Conservation (phyloP, 2,329 filamentous ascomycete genomes). For the Clonostachys rosea region DNA sequence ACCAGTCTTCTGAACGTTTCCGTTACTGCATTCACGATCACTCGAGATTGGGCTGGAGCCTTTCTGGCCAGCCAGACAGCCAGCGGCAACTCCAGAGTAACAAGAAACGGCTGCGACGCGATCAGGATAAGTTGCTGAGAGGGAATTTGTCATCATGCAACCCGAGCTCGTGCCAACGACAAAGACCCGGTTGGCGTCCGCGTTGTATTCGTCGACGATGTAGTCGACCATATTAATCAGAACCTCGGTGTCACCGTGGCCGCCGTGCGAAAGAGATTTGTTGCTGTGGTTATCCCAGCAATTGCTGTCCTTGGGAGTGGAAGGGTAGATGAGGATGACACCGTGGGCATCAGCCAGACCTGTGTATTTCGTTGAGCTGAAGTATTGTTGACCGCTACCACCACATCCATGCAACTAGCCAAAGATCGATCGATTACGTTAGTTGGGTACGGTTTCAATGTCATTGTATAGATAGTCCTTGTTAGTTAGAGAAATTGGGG, state of each 20-base stretch:
- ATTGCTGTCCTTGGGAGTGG: constrained; percentile 23
- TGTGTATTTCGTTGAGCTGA: constrained; percentile 38
- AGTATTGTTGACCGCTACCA: constrained; percentile 45
- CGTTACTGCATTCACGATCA: constrained; percentile 44
- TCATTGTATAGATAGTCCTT: background rate
- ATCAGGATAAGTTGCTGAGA: constrained; percentile 40
- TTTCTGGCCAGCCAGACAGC: constrained; percentile 27
- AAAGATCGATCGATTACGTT: background rate
- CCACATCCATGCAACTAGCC: constrained; percentile 44
- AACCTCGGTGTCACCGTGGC: constrained; percentile 43
- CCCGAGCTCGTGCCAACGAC: constrained; percentile 29
- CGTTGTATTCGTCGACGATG: constrained; percentile 39
- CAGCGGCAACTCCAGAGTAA: constrained; percentile 37
- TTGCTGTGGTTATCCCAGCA: constrained; percentile 56
- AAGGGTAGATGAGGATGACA: constrained; percentile 47
- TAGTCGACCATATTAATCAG: constrained; percentile 50
- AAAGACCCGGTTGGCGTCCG: constrained; percentile 39
- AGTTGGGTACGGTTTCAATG: background rate
- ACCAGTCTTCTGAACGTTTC: constrained; percentile 32
- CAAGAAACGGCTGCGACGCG: constrained; percentile 36
- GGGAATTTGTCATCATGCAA: constrained; percentile 26
- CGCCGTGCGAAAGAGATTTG: constrained; percentile 39
- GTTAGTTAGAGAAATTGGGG: background rate
- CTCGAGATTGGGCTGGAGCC: constrained; percentile 10
- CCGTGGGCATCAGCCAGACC: constrained; percentile 45